Conservation (phyloP, 2,329 filamentous ascomycete species). For the Penicillium sp. region DNA sequence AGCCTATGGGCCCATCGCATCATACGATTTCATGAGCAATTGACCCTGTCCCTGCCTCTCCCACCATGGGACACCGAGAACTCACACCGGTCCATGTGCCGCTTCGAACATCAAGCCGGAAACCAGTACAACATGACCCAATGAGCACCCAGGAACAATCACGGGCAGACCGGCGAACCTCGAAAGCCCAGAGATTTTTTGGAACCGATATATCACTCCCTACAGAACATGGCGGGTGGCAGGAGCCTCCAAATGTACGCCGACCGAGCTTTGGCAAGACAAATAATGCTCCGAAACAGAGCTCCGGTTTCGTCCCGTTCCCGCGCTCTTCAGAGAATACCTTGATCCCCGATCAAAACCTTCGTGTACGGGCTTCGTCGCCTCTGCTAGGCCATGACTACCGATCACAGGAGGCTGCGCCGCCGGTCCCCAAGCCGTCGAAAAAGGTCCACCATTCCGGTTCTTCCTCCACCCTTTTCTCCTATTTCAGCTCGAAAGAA, state of each 20-base stretch:
- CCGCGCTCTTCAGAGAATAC: conserved; percentile 17
- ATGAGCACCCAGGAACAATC: conserved; percentile 17
- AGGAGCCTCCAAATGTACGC: conserved; percentile 20
- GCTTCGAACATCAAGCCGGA: conserved; percentile 18
- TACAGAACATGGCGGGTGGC: conserved; percentile 16
- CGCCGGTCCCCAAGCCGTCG: conserved; percentile 28
- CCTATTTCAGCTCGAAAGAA: conserved; percentile 41
- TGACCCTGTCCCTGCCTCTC: not conserved
- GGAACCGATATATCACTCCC: conserved; percentile 24
- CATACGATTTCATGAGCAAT: conserved; percentile 6
- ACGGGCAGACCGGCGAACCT: conserved; percentile 17
- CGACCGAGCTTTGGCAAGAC: conserved; percentile 36
- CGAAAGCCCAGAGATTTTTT: conserved; percentile 29
- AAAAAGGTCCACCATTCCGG: conserved; percentile 34
- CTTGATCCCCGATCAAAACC: conserved; percentile 20
- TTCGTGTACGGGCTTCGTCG: conserved; percentile 40
- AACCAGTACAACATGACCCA: conserved; percentile 4
- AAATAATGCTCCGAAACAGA: conserved; percentile 27
- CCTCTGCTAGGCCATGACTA: conserved; percentile 38
- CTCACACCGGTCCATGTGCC: conserved; percentile 17
- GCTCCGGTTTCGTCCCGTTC: conserved; percentile 22
- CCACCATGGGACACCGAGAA: conserved; percentile 12
- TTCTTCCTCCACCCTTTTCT: conserved; percentile 41
- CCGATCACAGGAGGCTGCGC: conserved; percentile 20
- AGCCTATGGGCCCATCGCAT: not conserved